phyloP scores from a whole-genome alignment of 2,329 filamentous ascomycete genomes.

The Botrytis deweyae region DNA sequence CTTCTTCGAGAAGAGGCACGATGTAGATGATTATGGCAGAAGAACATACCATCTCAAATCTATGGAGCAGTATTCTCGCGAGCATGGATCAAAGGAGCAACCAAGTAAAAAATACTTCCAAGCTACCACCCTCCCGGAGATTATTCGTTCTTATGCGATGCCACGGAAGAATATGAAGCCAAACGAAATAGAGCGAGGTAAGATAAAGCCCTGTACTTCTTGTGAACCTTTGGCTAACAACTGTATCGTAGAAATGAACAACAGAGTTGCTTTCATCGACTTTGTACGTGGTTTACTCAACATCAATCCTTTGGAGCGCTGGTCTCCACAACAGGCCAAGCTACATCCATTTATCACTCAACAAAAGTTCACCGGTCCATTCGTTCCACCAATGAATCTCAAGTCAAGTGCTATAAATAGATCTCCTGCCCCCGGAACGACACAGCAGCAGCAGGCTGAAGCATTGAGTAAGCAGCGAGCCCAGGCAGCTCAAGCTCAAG shows the following conservation, averaged over 20 bases:
- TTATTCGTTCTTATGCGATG: constrained; percentile 98
- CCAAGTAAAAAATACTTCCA: constrained; percentile 99
- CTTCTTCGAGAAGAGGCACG: constrained; percentile 86
- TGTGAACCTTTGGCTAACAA: constrained; percentile 23
- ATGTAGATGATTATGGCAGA: constrained; percentile 85
- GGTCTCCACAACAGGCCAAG: constrained; percentile 97
- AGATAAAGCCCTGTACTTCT: constrained; percentile 36
- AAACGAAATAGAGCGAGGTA: constrained; percentile 93
- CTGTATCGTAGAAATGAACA: constrained; percentile 81
- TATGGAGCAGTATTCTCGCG: constrained; percentile 96
- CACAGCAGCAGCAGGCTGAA: constrained; percentile 94
- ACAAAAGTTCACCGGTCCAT: constrained; percentile 93
- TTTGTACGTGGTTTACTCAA: constrained; percentile 91
- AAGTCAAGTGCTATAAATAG: constrained; percentile 83
- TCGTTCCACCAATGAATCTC: constrained; percentile 95
- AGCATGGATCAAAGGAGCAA: constrained; percentile 95
- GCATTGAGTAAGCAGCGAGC: constrained; percentile 90
- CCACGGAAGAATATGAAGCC: constrained; percentile 99
- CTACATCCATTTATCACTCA: constrained; percentile 98
- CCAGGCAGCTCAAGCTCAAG: constrained; percentile 60
- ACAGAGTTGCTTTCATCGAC: constrained; percentile 94
- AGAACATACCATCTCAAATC: constrained; percentile 90
- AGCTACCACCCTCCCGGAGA: constrained; percentile 88
- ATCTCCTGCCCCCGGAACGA: constrained; percentile 87
- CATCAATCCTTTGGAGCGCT: constrained; percentile 93